phyloP scores from a whole-genome alignment of 2,329 filamentous ascomycete species.

The Herpotrichia juniperi region DNA sequence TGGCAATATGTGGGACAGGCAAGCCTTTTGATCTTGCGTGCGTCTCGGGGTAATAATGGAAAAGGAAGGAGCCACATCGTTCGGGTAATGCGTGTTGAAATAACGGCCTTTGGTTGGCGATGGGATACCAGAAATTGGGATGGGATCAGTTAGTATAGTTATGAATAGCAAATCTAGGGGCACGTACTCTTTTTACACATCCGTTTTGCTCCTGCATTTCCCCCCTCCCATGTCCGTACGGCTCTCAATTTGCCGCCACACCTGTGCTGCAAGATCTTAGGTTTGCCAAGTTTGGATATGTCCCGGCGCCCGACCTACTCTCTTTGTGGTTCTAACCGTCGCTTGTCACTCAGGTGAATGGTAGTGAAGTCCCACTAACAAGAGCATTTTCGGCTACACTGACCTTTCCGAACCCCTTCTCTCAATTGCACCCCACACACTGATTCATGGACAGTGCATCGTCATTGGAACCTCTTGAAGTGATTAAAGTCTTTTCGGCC shows the following conservation, averaged over 20 bases:
- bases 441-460: neutral
- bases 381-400: slow-evolving; percentile 4
- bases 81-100: neutral
- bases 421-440: too few relatives aligned
- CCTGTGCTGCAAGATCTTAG: slow-evolving; percentile 17
- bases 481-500: too few relatives aligned
- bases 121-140: neutral
- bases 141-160: neutral
- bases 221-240: slow-evolving; percentile 25
- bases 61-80: neutral
- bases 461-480: too few relatives aligned
- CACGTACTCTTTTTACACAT: slow-evolving; percentile 19
- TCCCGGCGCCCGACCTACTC: slow-evolving; percentile 11
- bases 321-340: neutral
- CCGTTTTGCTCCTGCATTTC: slow-evolving; percentile 11
- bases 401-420: too few relatives aligned
- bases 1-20: slow-evolving; percentile 13
- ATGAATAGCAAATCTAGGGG: neutral
- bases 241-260: slow-evolving; percentile 21
- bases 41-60: neutral
- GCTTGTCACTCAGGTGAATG: slow-evolving; percentile 8
- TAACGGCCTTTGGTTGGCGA: neutral
- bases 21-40: slow-evolving; percentile 8
- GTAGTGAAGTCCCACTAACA: slow-evolving; percentile 1
- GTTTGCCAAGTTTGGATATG: slow-evolving; percentile 20